Evolutionary conservation across 306 rosid genomes (phyloP).

Genomic region (Prunus campanulata): DNA sequence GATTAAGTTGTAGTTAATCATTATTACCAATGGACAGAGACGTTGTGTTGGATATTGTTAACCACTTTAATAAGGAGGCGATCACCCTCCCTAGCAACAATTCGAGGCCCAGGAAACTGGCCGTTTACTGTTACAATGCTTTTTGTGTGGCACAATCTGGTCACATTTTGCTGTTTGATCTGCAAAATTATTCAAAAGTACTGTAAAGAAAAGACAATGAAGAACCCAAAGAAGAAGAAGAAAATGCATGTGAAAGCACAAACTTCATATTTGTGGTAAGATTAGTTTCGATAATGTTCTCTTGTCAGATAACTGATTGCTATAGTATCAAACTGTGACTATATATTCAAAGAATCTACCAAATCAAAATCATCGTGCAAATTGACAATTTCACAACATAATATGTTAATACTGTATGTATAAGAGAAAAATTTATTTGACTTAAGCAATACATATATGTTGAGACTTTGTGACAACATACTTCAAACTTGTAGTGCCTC

Average conservation of each 20-base stretch:
- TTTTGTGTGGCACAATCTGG: slow-evolving; percentile 58
- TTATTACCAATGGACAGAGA: slow-evolving; percentile 60
- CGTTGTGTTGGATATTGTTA: slow-evolving; percentile 49
- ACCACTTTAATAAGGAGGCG: slow-evolving; percentile 50
- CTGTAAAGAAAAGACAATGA: not conserved
- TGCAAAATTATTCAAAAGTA: slow-evolving; percentile 11
- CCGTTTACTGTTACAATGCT: slow-evolving; percentile 68
- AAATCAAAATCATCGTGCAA: no score
- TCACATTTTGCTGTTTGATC: slow-evolving; percentile 53
- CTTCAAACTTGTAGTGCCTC: slow-evolving; percentile 63
- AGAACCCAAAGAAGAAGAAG: not conserved
- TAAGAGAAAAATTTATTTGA: no score
- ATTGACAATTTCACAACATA: not conserved
- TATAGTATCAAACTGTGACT: no score
- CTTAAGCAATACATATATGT: not conserved
- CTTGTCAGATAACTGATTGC: not conserved
- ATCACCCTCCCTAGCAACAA: slow-evolving; percentile 72
- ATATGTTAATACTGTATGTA: not conserved
- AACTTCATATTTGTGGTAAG: not conserved
- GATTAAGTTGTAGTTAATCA: not conserved
- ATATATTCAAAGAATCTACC: no score
- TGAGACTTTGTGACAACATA: slow-evolving; percentile 10
- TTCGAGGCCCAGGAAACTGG: slow-evolving; percentile 72
- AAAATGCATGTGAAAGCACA: not conserved
- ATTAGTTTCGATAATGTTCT: not conserved